phyloP scores from a whole-genome alignment of 1,139 yeast genomes.

The Scheffersomyces illinoinensis region DNA sequence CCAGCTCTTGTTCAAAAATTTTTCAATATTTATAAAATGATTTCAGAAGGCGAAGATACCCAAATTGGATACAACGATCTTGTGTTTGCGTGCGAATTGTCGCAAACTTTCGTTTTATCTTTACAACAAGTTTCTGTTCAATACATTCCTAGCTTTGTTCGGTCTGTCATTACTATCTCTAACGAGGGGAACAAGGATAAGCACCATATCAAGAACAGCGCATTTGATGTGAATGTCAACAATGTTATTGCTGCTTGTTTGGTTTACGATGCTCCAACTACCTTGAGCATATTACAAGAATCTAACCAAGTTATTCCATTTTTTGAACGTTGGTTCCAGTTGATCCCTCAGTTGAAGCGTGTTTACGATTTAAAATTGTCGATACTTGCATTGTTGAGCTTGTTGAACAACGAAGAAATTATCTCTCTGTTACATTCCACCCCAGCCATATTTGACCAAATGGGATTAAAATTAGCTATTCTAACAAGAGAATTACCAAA shows the following conservation, averaged over 20 bases:
- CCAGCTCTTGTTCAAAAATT: constrained; percentile 22
- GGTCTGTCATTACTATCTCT: constrained; percentile 22
- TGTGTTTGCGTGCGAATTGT: constrained; percentile 50
- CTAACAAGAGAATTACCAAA: constrained; percentile 64
- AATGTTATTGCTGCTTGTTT: constrained; percentile 71
- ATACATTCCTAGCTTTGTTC: constrained; percentile 42
- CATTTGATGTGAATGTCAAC: constrained; percentile 56
- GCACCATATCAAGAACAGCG: constrained; percentile 28
- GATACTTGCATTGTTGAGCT: constrained; percentile 61
- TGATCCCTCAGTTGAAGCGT: constrained; percentile 59
- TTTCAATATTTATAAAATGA: constrained; percentile 38
- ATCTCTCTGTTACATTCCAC: constrained; percentile 17
- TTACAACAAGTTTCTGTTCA: constrained; percentile 41
- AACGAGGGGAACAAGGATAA: constrained; percentile 9
- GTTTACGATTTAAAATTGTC: constrained; percentile 83
- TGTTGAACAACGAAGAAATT: constrained; percentile 35
- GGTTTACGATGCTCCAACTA: constrained; percentile 57
- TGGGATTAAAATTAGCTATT: constrained; percentile 50
- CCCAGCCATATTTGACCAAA: constrained; percentile 13
- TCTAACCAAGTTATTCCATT: constrained; percentile 48
- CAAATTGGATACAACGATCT: constrained; percentile 51
- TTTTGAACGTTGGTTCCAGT: constrained; percentile 67
- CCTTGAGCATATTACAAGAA: constrained; percentile 56
- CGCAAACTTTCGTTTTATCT: constrained; percentile 55
- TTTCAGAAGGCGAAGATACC: constrained; percentile 35